phyloP scores from a whole-genome alignment of 192 early-diverging fungal species.

The Gaertneriomyces semiglobifer region DNA sequence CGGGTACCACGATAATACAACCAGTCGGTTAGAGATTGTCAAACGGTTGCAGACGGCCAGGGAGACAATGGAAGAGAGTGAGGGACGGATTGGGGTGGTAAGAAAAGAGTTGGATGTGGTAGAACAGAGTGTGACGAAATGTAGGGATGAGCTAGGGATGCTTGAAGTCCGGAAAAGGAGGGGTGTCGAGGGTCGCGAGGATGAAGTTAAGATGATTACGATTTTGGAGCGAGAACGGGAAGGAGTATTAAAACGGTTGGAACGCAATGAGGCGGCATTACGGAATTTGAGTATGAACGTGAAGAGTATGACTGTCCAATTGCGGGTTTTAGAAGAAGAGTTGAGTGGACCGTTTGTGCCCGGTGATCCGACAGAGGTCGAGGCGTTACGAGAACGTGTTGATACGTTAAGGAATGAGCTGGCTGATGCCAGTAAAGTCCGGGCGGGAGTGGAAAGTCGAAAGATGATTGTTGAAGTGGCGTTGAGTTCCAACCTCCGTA shows the following conservation, averaged over 20 bases:
- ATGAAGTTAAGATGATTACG: conserved; percentile 5
- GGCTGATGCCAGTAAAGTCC: conserved; percentile 45
- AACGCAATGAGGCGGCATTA: conserved; percentile 51
- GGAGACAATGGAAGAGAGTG: conserved; percentile 42
- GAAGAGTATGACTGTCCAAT: conserved; percentile 53
- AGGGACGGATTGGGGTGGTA: conserved; percentile 36
- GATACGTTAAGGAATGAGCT: conserved; percentile 59
- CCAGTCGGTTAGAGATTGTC: conserved; percentile 73
- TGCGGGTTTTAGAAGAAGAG: conserved; percentile 59
- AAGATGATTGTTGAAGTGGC: conserved; percentile 73
- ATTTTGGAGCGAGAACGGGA: too few species aligned
- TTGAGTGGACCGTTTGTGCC: conserved; percentile 45
- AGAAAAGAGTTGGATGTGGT: conserved; percentile 51
- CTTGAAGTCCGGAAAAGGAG: conserved; percentile 41
- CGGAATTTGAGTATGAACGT: conserved; percentile 42
- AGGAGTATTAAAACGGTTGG: too few species aligned
- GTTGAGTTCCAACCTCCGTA: conserved; percentile 62
- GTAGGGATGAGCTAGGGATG: conserved; percentile 37
- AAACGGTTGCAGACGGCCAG: conserved; percentile 54
- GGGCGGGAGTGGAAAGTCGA: conserved; percentile 64
- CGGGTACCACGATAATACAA: conserved; percentile 73
- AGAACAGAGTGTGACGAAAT: conserved; percentile 43
- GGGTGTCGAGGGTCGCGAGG: not conserved
- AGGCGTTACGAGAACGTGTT: conserved; percentile 42
- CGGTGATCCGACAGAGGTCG: conserved; percentile 34